phyloP scores from a whole-genome alignment of 2,329 filamentous ascomycete species.

The Chlorencoelia australis region DNA sequence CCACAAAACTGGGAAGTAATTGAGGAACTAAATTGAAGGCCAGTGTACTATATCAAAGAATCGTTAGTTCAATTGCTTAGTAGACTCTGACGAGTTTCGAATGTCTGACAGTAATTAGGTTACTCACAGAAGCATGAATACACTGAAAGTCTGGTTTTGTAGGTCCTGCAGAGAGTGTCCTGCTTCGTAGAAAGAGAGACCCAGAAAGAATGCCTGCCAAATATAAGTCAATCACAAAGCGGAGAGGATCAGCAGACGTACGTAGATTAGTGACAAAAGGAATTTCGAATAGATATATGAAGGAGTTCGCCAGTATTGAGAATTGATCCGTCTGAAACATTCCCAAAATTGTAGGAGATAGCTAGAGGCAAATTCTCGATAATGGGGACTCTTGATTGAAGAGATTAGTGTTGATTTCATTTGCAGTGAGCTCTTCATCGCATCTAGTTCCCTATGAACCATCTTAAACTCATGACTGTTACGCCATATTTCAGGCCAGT shows the following conservation, averaged over 20 bases:
- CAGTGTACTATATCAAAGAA: constrained; percentile 44
- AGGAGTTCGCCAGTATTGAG: constrained; percentile 55
- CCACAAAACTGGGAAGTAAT: constrained; percentile 61
- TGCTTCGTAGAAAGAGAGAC: constrained; percentile 59
- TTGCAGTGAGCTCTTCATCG: constrained; percentile 32
- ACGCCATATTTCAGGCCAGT: constrained; percentile 54
- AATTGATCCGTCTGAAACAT: constrained; percentile 47
- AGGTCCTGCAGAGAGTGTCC: constrained; percentile 48
- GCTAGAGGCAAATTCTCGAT: constrained; percentile 54
- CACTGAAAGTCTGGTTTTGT: constrained; percentile 62
- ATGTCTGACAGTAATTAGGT: neutral
- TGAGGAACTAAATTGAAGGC: constrained; percentile 67
- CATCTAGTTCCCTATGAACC: constrained; percentile 37
- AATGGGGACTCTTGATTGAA: constrained; percentile 34
- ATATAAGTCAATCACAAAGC: neutral
- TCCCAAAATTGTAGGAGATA: constrained; percentile 41
- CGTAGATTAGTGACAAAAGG: constrained; percentile 24
- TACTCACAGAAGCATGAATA: constrained; percentile 57
- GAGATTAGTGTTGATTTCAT: constrained; percentile 20
- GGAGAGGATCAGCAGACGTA: constrained; percentile 34
- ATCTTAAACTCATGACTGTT: constrained; percentile 37
- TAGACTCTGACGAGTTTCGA: no score
- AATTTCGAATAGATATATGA: constrained; percentile 38
- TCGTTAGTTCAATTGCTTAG: constrained; percentile 1
- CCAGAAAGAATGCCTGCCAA: constrained; percentile 45